phyloP scores from a whole-genome alignment of 768 basidiomycete genomes.

The Trametes meyenii region DNA sequence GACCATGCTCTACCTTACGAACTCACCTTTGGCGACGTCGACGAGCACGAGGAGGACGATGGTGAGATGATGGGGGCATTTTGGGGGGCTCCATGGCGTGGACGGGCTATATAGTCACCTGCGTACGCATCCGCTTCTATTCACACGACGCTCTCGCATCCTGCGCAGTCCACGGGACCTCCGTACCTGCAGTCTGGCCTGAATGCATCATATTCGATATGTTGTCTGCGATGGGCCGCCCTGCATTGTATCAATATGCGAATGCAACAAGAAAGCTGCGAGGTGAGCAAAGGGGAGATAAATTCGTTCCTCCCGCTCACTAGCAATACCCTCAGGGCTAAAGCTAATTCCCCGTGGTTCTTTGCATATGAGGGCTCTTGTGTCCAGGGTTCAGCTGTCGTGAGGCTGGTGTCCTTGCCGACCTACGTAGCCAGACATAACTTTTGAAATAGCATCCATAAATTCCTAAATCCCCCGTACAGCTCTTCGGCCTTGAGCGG shows the following conservation, averaged over 20 bases:
- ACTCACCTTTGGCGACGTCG: not conserved
- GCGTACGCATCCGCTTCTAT: constrained; percentile 1
- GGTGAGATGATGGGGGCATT: constrained; percentile 6
- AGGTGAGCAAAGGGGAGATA: too few relatives aligned
- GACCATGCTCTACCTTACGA: not conserved
- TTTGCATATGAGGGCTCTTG: too few relatives aligned
- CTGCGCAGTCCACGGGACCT: constrained; percentile 2
- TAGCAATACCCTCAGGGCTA: too few relatives aligned
- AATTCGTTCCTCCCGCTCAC: too few relatives aligned
- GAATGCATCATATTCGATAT: not conserved
- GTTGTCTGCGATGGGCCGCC: not conserved
- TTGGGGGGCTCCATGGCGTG: not conserved
- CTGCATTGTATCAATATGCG: not conserved
- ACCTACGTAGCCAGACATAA: too few relatives aligned
- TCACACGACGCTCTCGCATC: constrained; percentile 9
- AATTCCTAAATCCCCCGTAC: too few relatives aligned
- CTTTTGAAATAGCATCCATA: too few relatives aligned
- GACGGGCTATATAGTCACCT: constrained; percentile 9
- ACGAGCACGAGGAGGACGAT: not conserved
- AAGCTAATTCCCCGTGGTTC: too few relatives aligned
- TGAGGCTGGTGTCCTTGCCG: too few relatives aligned
- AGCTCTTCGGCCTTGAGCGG: too few relatives aligned
- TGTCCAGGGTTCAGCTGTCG: too few relatives aligned
- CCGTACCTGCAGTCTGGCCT: not conserved
- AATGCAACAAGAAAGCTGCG: too few relatives aligned